Percentiles rank a stretch among this genome's conserved stretches.
Evolutionary conservation across 2,329 filamentous ascomycete genomes (phyloP).

Genomic region (Diaporthe sp.): DNA sequence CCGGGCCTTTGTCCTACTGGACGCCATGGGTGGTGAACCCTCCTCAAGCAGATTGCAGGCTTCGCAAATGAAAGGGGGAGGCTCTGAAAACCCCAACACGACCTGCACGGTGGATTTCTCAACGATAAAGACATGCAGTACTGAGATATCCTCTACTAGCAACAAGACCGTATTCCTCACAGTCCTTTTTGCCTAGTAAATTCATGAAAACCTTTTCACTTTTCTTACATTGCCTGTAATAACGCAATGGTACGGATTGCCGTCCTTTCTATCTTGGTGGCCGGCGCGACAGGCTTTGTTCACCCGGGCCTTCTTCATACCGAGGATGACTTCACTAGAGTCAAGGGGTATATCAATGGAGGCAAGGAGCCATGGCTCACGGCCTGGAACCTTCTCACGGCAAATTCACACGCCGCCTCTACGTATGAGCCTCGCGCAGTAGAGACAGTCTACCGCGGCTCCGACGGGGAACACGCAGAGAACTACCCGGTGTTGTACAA

Average conservation of each 20-base stretch:
- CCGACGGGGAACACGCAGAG: conserved; percentile 46
- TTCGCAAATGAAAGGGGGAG: not conserved
- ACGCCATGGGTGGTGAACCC: not conserved
- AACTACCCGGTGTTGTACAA: conserved; percentile 53
- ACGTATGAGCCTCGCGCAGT: conserved; percentile 49
- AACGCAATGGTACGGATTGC: not conserved
- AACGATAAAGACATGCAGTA: not conserved
- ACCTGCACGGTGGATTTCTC: not conserved
- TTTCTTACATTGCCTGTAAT: not conserved
- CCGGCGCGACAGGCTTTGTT: conserved; percentile 8
- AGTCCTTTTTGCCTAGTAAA: not conserved
- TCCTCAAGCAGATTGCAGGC: not conserved
- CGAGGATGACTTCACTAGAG: conserved; percentile 54
- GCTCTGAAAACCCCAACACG: not conserved
- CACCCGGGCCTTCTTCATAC: conserved; percentile 51
- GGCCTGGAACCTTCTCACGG: conserved; percentile 52
- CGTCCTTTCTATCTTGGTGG: not conserved
- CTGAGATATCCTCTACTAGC: not conserved
- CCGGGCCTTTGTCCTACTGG: conserved; percentile 8
- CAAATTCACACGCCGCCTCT: conserved; percentile 46
- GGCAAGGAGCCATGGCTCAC: conserved; percentile 53
- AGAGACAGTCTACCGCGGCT: conserved; percentile 53
- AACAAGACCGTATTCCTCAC: not conserved
- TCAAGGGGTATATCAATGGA: conserved; percentile 53
- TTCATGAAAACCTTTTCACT: not conserved